Conservation (phyloP, 352 stramenopile genomes). For the Globisporangium perplexum region DNA sequence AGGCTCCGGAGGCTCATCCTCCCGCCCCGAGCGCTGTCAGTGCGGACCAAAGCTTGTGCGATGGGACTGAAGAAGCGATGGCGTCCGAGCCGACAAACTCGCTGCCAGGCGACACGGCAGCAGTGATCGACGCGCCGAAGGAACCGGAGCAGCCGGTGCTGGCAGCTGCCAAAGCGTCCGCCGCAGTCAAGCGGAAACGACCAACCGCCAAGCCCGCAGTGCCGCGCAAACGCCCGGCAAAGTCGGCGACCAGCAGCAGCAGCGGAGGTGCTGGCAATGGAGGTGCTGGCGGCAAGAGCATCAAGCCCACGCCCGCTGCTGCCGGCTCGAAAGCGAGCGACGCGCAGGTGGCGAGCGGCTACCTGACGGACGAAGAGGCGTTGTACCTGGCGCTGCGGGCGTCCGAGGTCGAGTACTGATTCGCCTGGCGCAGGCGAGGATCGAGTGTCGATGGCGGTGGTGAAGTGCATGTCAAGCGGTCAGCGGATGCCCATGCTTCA, state of each 20-base stretch:
- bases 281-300: too few relatives aligned
- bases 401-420: constrained; percentile 17
- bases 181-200: constrained; percentile 9
- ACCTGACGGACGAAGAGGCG: constrained; percentile 17
- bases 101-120: too few relatives aligned
- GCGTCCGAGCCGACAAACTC: neutral
- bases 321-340: neutral
- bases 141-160: neutral
- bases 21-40: neutral
- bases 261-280: too few relatives aligned
- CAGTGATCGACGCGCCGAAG: neutral
- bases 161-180: neutral
- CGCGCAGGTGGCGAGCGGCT: constrained; percentile 7
- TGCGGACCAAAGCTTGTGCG: neutral
- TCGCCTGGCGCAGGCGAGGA: too few relatives aligned
- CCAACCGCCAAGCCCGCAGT: neutral
- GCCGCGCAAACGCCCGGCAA: constrained; percentile 6
- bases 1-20: neutral
- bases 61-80: neutral
- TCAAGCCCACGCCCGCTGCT: neutral
- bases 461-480: too few relatives aligned
- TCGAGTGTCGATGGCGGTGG: too few relatives aligned
- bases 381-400: constrained; percentile 15
- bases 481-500: too few relatives aligned
- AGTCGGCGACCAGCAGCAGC: constrained; percentile 2